These are phyloP conservation scores for Kuraishia capsulata DNA, from an alignment of 805 yeast species.

Conservation along the genomic window DNA sequence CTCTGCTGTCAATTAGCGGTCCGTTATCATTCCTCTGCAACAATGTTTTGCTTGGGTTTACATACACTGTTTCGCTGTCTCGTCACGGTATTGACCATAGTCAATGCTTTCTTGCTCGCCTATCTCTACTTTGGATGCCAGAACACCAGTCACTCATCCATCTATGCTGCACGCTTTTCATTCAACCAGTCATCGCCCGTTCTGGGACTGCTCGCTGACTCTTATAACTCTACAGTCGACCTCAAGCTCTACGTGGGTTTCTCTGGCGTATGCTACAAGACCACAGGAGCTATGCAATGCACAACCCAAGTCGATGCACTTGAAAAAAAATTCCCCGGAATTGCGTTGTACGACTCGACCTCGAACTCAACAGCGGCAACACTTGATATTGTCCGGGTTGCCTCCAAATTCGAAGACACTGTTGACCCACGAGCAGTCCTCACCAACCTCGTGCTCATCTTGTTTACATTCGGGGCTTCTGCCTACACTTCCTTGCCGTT, in stretches of 20 bases:
- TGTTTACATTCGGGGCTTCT: conserved; percentile 30
- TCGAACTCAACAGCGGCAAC: conserved; percentile 21
- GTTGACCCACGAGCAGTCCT: conserved; percentile 49
- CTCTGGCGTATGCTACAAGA: conserved; percentile 42
- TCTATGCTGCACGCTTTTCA: conserved; percentile 37
- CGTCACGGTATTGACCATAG: too few species aligned
- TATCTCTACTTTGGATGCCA: conserved; percentile 52
- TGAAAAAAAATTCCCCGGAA: conserved; percentile 17
- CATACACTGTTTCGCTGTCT: too few species aligned
- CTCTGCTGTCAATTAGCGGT: too few species aligned
- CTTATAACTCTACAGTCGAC: conserved; percentile 27
- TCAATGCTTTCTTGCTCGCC: conserved; percentile 39
- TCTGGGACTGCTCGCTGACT: conserved; percentile 27
- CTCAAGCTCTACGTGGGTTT: conserved; percentile 45
- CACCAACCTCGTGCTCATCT: conserved; percentile 33
- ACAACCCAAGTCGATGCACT: too few species aligned
- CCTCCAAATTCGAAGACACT: conserved; percentile 32
- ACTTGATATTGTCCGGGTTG: conserved; percentile 39
- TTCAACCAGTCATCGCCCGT: conserved; percentile 39
- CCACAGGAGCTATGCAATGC: conserved; percentile 17
- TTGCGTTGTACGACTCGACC: conserved; percentile 22
- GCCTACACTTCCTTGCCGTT: conserved; percentile 38
- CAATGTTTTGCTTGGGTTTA: too few species aligned
- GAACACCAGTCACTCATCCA: conserved; percentile 33
- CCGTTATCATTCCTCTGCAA: too few species aligned